A percentile compares a stretch with the other conserved stretches of the same genome.
phyloP scores from a whole-genome alignment of 352 stramenopile genomes.

The Globisporangium alternatum region DNA sequence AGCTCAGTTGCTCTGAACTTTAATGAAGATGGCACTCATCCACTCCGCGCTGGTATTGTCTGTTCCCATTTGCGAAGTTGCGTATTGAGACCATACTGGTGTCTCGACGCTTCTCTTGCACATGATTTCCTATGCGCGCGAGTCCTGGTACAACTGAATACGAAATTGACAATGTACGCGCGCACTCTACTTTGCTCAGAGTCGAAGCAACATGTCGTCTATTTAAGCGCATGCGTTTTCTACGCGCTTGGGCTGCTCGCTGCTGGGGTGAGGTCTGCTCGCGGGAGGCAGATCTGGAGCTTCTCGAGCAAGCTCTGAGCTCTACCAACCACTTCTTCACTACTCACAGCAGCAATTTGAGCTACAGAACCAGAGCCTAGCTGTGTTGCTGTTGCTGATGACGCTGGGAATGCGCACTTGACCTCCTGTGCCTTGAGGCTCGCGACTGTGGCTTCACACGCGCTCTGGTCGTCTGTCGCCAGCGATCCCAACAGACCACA shows the following conservation, averaged over 20 bases:
- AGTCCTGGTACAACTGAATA: no score
- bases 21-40: no score
- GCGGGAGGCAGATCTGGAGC: neutral
- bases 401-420: conserved; percentile 8
- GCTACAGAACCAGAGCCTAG: neutral
- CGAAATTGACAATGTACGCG: no score
- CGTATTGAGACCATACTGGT: no score
- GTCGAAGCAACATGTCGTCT: no score
- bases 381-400: neutral
- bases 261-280: neutral
- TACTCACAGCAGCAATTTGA: neutral
- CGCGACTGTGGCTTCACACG: neutral
- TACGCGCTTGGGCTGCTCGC: neutral
- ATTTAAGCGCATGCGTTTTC: neutral
- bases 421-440: conserved; percentile 11
- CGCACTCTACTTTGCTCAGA: no score
- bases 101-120: no score
- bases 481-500: conserved; percentile 1
- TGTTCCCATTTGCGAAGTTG: no score
- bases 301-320: conserved; percentile 9
- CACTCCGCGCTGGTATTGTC: no score
- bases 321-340: neutral
- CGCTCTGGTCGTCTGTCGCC: neutral
- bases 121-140: no score
- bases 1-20: no score